These are phyloP conservation scores for Capsella bursapastoris DNA, from an alignment of 345 rosid species.

Conservation along the genomic window DNA sequence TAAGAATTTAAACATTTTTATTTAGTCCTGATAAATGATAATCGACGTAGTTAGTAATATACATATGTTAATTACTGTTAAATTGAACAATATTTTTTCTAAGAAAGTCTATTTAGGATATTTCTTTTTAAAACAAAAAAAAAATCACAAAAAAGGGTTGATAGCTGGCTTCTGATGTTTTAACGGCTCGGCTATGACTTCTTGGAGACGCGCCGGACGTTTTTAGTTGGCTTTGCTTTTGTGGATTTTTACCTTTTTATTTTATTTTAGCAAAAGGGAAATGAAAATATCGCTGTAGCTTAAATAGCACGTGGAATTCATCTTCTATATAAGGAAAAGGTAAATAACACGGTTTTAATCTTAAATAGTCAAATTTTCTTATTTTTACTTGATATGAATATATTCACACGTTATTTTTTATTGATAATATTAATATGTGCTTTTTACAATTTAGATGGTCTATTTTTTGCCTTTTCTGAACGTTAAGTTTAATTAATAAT, in stretches of 20 bases:
- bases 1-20: background rate
- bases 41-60: background rate
- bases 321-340: background rate
- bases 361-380: too few relatives aligned
- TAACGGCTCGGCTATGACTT: constrained; percentile 15
- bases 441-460: too few relatives aligned
- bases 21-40: background rate
- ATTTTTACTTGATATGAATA: too few relatives aligned
- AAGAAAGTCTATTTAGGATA: background rate
- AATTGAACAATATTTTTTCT: background rate
- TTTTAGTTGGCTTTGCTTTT: constrained; percentile 23
- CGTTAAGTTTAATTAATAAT: background rate
- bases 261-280: background rate
- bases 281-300: background rate
- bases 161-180: constrained; percentile 5
- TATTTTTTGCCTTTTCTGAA: background rate
- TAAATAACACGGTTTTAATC: background rate
- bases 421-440: too few relatives aligned
- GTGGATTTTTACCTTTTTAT: background rate
- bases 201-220: background rate
- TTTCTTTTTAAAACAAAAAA: too few relatives aligned
- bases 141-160: background rate
- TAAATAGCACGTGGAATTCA: constrained; percentile 5
- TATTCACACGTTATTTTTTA: too few relatives aligned
- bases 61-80: background rate